Conservation (phyloP, 176 grass and related monocot genomes). For the Avena eriantha region DNA sequence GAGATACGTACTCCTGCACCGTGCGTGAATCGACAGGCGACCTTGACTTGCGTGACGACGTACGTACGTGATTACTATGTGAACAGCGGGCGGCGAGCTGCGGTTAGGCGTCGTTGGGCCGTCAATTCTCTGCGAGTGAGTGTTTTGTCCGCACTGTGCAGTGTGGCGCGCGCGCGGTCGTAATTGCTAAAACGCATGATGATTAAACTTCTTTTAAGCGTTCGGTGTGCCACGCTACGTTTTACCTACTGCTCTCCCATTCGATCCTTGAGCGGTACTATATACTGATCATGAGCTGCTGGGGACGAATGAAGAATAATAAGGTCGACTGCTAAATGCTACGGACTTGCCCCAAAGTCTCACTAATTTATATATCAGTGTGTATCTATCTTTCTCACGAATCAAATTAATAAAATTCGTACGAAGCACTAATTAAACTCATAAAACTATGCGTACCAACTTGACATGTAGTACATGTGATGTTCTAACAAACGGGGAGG, state of each 20-base stretch:
- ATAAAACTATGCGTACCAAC: not conserved
- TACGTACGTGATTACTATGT: not conserved
- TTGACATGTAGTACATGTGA: not conserved
- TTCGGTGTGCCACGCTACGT: constrained; percentile 44
- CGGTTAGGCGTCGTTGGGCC: constrained; percentile 41
- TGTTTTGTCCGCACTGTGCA: not conserved
- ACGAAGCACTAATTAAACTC: not conserved
- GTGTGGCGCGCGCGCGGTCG: not conserved
- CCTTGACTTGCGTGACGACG: too few species aligned
- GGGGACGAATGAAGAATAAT: not conserved
- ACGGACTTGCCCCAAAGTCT: not conserved
- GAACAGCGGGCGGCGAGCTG: constrained; percentile 10
- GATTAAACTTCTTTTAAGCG: not conserved
- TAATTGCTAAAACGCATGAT: constrained; percentile 1
- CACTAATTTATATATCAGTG: not conserved
- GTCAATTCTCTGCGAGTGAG: constrained; percentile 32
- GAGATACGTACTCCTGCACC: too few species aligned
- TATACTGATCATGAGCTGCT: too few species aligned
- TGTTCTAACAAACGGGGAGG: constrained; percentile 15
- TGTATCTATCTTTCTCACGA: not conserved
- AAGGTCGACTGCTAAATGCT: not conserved
- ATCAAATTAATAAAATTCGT: not conserved
- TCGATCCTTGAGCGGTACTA: too few species aligned
- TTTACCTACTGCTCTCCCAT: constrained; percentile 31
- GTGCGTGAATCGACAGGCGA: too few species aligned